Base-by-base conservation (phyloP, 805 yeast genomes). In the Blastobotrys parvus region DNA sequence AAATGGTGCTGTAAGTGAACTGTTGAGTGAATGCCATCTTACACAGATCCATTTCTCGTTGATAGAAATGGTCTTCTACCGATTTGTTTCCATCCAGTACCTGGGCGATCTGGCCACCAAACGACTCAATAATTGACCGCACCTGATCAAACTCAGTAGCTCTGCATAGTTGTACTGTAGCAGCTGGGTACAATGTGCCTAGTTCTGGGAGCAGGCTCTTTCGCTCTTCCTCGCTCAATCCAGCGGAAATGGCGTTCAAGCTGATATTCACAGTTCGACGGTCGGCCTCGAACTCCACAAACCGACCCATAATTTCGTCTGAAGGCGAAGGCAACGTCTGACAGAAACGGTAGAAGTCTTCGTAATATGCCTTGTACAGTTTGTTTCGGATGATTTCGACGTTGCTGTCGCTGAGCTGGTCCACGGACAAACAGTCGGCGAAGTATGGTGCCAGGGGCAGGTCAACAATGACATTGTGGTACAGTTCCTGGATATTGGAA, bases 381-480 rank as follows among this genome's bases (percentile, higher is more conserved):
- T 80, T 82, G 68, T 92, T 94, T 67, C 97, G 78, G 47, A 92
- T 79, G 56, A 92, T 82, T 64, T 92, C 99, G 58, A 92, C 90
- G 67, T 94, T 92, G 60, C 90, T 71, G 63, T 92, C 99, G 57
- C 89, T 96, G 61, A 92, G 73, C 64, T 88, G 95, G 53, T 85
- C 88, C 4, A 74, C 74, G 11, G 84, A 72, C 46, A 92, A 71
- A 62, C 95, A 86, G 59, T 82, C 86, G 60, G 86, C 82, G 71
- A 92, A 92, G 66, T 89, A 92, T 33, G 96, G 95, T 1, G 98
- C 97, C 60, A 92, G 74, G 3, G 99, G 99, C 4, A 98, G 92
- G 65, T 92, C 99, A 43, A 92, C 82, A 46, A 92, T 70, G 11
- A 92, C 98, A 1, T 94, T 84, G 56, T 82, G 82, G 67, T 90